These are phyloP conservation scores for Metarhizium rileyi DNA, from an alignment of 2,329 filamentous ascomycete species.

Conservation along the genomic window DNA sequence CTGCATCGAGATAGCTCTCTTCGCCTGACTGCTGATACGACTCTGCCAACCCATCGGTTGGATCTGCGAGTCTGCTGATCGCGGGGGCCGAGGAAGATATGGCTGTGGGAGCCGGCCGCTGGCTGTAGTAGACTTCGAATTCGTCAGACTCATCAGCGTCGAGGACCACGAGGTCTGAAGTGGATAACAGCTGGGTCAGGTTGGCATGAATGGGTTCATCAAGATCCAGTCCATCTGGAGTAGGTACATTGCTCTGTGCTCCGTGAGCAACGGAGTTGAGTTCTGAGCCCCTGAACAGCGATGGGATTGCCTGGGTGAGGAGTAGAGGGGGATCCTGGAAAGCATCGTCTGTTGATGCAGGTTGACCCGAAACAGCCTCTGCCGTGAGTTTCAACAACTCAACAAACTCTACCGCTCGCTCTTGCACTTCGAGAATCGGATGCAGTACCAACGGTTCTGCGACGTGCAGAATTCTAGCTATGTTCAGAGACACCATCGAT, in stretches of 20 bases:
- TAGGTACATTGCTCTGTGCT: conserved; percentile 78
- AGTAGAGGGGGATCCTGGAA: conserved; percentile 67
- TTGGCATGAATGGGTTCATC: conserved; percentile 74
- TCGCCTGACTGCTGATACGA: conserved; percentile 53
- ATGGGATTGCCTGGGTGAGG: conserved; percentile 82
- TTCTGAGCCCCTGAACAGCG: conserved; percentile 76
- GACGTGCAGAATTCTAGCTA: conserved; percentile 73
- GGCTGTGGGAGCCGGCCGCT: conserved; percentile 40
- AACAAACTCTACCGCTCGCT: conserved; percentile 83
- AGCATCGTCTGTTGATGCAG: conserved; percentile 40
- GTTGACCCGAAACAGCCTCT: conserved; percentile 66
- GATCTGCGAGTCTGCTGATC: conserved; percentile 41
- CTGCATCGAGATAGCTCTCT: conserved; percentile 60
- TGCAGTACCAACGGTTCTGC: conserved; percentile 72
- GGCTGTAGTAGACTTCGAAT: conserved; percentile 58
- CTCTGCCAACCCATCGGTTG: conserved; percentile 35
- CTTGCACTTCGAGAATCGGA: conserved; percentile 87
- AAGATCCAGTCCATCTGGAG: conserved; percentile 66
- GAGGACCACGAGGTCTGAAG: conserved; percentile 39
- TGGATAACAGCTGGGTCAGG: conserved; percentile 56
- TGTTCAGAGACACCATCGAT: conserved; percentile 63
- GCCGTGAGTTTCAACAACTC: conserved; percentile 80
- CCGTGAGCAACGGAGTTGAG: conserved; percentile 80
- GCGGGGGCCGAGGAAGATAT: conserved; percentile 44
- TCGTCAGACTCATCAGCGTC: conserved; percentile 50